These are phyloP conservation scores for Tolypocladium sp. DNA, from an alignment of 2,329 filamentous ascomycete genomes.

Conservation along the genomic window DNA sequence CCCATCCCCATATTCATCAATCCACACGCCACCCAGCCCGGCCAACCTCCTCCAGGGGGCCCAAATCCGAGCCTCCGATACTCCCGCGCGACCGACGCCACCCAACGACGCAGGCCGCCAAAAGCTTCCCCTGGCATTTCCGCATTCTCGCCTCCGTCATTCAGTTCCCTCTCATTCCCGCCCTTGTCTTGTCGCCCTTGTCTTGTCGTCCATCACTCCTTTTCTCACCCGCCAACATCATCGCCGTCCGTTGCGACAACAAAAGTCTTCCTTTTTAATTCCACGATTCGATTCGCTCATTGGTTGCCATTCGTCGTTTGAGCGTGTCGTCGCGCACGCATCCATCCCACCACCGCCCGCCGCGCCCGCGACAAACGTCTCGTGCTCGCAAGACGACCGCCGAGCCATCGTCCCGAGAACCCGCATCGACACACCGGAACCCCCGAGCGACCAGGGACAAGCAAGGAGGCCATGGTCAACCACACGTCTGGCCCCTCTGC, in stretches of 20 bases:
- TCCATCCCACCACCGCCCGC: not conserved
- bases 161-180: not conserved
- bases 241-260: not conserved
- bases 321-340: not conserved
- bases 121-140: not conserved
- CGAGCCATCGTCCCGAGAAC: not conserved
- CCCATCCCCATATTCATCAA: not conserved
- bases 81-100: constrained; percentile 3
- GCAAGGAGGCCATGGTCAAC: constrained; percentile 27
- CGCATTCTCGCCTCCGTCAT: not conserved
- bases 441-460: not conserved
- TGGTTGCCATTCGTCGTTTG: not conserved
- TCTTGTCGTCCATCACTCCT: not conserved
- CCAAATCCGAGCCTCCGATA: constrained; percentile 6
- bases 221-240: not conserved
- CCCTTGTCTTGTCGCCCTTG: not conserved
- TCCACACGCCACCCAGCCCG: not conserved
- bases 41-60: not conserved
- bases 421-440: not conserved
- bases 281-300: not conserved
- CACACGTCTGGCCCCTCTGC: constrained; percentile 18
- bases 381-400: not conserved
- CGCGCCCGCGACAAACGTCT: not conserved
- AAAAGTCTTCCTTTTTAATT: not conserved
- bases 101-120: not conserved